These are phyloP conservation scores for Pseudocercospora crystallina DNA, from an alignment of 2,329 filamentous ascomycete genomes.

Conservation along the genomic window DNA sequence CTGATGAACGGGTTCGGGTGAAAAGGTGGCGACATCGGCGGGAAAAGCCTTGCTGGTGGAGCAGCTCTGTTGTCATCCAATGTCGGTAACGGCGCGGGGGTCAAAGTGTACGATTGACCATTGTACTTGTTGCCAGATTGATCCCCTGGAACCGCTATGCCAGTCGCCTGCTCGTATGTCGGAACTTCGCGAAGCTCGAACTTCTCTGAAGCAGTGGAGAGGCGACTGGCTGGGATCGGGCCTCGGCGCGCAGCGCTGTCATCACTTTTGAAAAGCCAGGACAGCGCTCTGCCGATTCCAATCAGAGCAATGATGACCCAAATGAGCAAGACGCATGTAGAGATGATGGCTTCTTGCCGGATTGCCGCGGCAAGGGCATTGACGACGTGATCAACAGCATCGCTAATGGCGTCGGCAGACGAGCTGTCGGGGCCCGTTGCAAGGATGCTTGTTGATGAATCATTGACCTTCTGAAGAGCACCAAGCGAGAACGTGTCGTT, in stretches of 20 bases:
- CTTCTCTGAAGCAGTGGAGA: slow-evolving; percentile 15
- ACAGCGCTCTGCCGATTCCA: slow-evolving; percentile 67
- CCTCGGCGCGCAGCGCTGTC: slow-evolving; percentile 22
- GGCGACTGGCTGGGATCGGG: slow-evolving; percentile 11
- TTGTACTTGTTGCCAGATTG: slow-evolving; percentile 44
- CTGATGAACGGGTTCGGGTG: slow-evolving; percentile 29
- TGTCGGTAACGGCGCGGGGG: slow-evolving; percentile 44
- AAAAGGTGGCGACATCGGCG: slow-evolving; percentile 39
- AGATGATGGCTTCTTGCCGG: slow-evolving; percentile 76
- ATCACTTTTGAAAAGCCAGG: slow-evolving; percentile 58
- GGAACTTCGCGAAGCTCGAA: slow-evolving; percentile 34
- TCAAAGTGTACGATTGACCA: slow-evolving; percentile 48
- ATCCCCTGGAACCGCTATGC: slow-evolving; percentile 35
- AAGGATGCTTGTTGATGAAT: slow-evolving; percentile 69
- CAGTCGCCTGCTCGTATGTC: slow-evolving; percentile 38
- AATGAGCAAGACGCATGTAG: slow-evolving; percentile 68
- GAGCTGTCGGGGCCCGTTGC: slow-evolving; percentile 67
- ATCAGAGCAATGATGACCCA: slow-evolving; percentile 77
- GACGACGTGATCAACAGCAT: slow-evolving; percentile 69
- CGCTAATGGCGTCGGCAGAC: slow-evolving; percentile 78
- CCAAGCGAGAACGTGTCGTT: slow-evolving; percentile 83
- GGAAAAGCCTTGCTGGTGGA: slow-evolving; percentile 18
- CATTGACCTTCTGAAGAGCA: slow-evolving; percentile 57
- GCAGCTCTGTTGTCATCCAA: slow-evolving; percentile 37
- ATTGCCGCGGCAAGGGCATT: slow-evolving; percentile 67